Base-by-base conservation (phyloP, 169 alveolate species). In the Toxoplasma gondii region DNA sequence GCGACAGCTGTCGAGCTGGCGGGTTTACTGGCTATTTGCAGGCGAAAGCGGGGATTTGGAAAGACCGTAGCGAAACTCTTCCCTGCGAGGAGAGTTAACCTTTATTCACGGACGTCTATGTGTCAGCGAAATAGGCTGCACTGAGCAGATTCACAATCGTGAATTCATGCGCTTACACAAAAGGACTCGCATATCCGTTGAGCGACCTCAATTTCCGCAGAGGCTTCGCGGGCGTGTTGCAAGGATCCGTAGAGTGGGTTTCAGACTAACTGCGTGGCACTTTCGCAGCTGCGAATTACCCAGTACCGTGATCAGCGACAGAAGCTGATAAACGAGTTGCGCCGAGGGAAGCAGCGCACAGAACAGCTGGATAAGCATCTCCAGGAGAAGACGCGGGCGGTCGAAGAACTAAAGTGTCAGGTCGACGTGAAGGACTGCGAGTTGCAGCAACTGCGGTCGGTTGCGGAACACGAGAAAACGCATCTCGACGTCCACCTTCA, bases 271-370 rank as follows among this genome's bases (percentile, higher is more conserved):
- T 58, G 16, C 70, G n/a, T 58, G 16, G n/a, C 24, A 17, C 16
- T 58, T n/a, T 31, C n/a, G 5, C 84, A 74, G 84, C 84, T 74
- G 41, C 84, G 84, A 12, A 31, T 74, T n/a, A 4, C 84, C 12
- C 84, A 74, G 84, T 74, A 74, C 43, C 39, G 84, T 12, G 45
- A 74, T 16, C 84, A 74, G 22, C 84, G 84, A 1, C 84, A 74
- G 84, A 22, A n/a, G 43, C 44, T 74, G 39, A 22, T 74, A 16
- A 36, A 31, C 84, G 84, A 74, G 43, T 16, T 74, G 45, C 84
- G 84, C 44, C 84, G 84, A 10, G 39, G 39, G 84, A 17, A n/a
- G 39, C 84, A 74, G 84, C 39, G 43, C 24, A 74, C 44, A 1
- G 84, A 34, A n/a, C 44, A 74, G 39, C 44, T 74, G 45, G 43